Evolutionary conservation across 1,139 yeast species (phyloP).

Genomic region (Entelexis paramagnoliae): DNA sequence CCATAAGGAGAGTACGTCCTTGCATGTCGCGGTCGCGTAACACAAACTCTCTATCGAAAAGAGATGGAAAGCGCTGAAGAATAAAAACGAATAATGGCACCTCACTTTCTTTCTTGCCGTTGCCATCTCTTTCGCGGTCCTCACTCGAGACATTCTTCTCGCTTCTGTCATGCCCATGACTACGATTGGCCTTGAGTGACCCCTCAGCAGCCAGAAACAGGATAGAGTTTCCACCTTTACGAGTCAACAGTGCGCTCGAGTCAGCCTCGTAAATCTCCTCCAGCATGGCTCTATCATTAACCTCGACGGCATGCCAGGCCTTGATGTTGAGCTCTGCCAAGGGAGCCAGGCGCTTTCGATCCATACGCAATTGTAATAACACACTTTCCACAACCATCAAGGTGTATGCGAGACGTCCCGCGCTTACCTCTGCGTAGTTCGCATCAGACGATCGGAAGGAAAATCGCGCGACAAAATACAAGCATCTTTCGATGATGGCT

Average conservation of each 20-base stretch:
- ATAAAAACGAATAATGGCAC: constrained; percentile 38
- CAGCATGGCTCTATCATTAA: constrained; percentile 2
- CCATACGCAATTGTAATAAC: constrained; percentile 47
- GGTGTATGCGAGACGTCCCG: constrained; percentile 50
- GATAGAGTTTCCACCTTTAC: constrained; percentile 53
- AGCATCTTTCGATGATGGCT: constrained; percentile 13
- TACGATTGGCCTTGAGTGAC: constrained; percentile 10
- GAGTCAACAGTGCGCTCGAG: constrained; percentile 11
- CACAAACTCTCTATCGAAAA: constrained; percentile 44
- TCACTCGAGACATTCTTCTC: too few species aligned
- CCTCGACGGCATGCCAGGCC: constrained; percentile 47
- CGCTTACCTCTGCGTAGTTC: constrained; percentile 7
- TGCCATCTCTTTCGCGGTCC: too few species aligned
- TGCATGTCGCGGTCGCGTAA: constrained; percentile 50
- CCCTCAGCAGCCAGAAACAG: constrained; percentile 29
- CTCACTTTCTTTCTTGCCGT: background rate
- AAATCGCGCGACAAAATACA: constrained; percentile 15
- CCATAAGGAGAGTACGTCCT: constrained; percentile 47
- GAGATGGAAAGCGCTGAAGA: constrained; percentile 44
- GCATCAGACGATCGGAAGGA: constrained; percentile 11
- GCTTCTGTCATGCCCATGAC: too few species aligned
- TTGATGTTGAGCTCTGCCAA: constrained; percentile 42
- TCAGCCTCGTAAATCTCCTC: constrained; percentile 31
- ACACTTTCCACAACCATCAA: constrained; percentile 80
- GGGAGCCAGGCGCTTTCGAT: constrained; percentile 35